phyloP scores from a whole-genome alignment of 2,329 filamentous ascomycete species.

The Rhynchosporium secalis region DNA sequence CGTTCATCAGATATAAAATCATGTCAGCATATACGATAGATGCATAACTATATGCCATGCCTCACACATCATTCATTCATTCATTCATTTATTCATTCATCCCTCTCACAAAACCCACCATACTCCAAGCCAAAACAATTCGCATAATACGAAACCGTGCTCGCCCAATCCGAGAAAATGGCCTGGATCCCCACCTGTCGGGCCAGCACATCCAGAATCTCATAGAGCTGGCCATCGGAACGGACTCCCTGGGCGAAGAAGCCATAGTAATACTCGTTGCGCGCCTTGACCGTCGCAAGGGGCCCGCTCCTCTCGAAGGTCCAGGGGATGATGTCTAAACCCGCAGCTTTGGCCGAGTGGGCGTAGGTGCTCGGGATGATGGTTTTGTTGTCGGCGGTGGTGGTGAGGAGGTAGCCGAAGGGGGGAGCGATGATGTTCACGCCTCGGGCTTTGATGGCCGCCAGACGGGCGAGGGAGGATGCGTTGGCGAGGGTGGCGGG shows the following conservation, averaged over 20 bases:
- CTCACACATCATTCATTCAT: no score
- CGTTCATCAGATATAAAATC: no score
- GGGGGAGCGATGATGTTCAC: slow-evolving; percentile 28
- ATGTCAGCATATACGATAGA: no score
- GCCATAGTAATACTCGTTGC: slow-evolving; percentile 24
- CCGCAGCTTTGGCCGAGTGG: slow-evolving; percentile 18
- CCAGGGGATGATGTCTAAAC: slow-evolving; percentile 29
- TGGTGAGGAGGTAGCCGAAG: slow-evolving; percentile 24
- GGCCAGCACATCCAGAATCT: slow-evolving; percentile 25
- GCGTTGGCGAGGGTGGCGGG: slow-evolving; percentile 14
- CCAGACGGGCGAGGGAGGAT: slow-evolving; percentile 16
- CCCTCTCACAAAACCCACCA: neutral
- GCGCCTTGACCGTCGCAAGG: slow-evolving; percentile 11
- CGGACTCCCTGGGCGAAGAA: slow-evolving; percentile 17
- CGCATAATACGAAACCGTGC: slow-evolving; percentile 27
- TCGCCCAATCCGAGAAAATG: slow-evolving; percentile 29
- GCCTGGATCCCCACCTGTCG: slow-evolving; percentile 26
- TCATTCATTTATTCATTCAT: neutral
- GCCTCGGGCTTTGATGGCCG: slow-evolving; percentile 19
- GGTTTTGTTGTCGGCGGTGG: slow-evolving; percentile 23
- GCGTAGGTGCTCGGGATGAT: slow-evolving; percentile 27
- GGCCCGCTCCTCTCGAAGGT: slow-evolving; percentile 28
- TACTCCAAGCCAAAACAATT: slow-evolving; percentile 26
- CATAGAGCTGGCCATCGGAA: slow-evolving; percentile 26
- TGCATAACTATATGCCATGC: no score